Conservation (phyloP, 2,329 filamentous ascomycete genomes). For the Ophiostoma perfectum region DNA sequence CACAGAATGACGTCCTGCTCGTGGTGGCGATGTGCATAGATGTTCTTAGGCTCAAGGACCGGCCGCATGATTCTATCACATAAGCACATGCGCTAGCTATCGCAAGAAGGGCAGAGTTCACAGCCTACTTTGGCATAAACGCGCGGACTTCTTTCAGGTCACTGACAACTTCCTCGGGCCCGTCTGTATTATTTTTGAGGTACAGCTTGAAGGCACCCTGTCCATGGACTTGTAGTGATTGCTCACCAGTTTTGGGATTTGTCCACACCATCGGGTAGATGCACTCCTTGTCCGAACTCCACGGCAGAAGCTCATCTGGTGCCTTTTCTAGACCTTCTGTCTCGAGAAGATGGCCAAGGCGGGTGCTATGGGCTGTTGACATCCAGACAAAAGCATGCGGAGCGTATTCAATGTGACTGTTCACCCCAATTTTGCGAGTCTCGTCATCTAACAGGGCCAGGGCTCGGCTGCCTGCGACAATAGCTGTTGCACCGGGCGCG, state of each 20-base stretch:
- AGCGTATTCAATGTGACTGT: constrained; percentile 36
- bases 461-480: constrained; percentile 29
- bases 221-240: constrained; percentile 34
- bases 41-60: constrained; percentile 32
- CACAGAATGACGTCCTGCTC: constrained; percentile 38
- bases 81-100: background rate
- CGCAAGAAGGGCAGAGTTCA: background rate
- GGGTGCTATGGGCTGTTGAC: constrained; percentile 33
- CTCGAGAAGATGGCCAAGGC: constrained; percentile 34
- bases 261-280: constrained; percentile 37
- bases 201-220: constrained; percentile 35
- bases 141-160: constrained; percentile 32
- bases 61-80: constrained; percentile 34
- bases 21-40: constrained; percentile 35
- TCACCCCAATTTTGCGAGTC: constrained; percentile 29
- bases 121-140: constrained; percentile 32
- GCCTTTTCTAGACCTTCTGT: constrained; percentile 30
- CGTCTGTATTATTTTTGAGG: constrained; percentile 32
- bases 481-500: constrained; percentile 34
- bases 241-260: constrained; percentile 33
- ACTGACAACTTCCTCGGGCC: constrained; percentile 27
- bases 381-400: constrained; percentile 38
- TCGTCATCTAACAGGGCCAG: constrained; percentile 31
- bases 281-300: constrained; percentile 32
- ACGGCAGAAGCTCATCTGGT: constrained; percentile 32